Conservation (phyloP, 208 protist genomes). For the Acanthamoeba divionensis region DNA sequence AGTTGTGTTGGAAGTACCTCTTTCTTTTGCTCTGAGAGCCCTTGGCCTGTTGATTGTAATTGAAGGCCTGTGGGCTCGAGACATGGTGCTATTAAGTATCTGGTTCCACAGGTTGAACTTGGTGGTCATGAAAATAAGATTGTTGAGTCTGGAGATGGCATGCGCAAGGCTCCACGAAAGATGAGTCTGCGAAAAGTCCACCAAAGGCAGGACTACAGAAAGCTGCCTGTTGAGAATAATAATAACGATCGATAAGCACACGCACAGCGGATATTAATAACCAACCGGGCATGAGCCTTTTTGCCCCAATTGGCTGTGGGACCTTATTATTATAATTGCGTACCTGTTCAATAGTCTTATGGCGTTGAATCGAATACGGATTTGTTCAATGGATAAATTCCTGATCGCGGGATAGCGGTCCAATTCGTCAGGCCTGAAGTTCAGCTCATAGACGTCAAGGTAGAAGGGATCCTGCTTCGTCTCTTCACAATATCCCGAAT, state of each 20-base stretch:
- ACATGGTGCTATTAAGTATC: constrained; percentile 51
- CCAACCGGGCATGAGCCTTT: too few relatives aligned
- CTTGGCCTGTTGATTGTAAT: constrained; percentile 47
- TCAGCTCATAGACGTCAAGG: neutral
- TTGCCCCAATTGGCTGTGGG: too few relatives aligned
- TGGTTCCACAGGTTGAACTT: constrained; percentile 55
- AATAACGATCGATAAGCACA: too few relatives aligned
- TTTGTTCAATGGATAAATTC: neutral
- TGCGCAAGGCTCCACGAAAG: constrained; percentile 29
- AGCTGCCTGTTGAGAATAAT: constrained; percentile 43
- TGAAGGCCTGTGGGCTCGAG: neutral
- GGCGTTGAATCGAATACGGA: neutral
- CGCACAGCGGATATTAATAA: too few relatives aligned
- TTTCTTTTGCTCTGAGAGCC: constrained; percentile 36
- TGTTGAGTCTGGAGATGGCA: neutral
- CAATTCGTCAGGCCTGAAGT: neutral
- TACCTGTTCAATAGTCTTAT: neutral
- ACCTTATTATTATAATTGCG: too few relatives aligned
- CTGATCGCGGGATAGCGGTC: neutral
- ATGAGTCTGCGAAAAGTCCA: constrained; percentile 52
- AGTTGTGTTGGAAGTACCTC: neutral
- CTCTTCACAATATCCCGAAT: neutral
- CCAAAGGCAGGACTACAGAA: constrained; percentile 2
- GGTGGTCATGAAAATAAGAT: constrained; percentile 28
- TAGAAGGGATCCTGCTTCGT: neutral